These are phyloP conservation scores for Microglena sp. DNA, from an alignment of 139 green algal species.

Conservation along the genomic window DNA sequence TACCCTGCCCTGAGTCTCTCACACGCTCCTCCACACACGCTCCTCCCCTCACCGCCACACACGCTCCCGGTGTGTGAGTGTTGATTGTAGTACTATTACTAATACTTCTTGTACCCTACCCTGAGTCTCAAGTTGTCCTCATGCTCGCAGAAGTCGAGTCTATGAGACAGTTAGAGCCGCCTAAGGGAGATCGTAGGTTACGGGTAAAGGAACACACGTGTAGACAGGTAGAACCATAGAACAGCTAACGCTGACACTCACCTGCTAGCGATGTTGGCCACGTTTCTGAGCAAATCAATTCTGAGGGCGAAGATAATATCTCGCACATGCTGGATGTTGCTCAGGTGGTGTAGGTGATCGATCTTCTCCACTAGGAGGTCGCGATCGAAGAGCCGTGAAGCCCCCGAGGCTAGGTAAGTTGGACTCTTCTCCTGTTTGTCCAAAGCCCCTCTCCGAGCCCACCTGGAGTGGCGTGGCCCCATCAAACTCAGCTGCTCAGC, in stretches of 20 bases:
- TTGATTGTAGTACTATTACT: too few relatives aligned
- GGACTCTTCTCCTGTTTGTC: constrained; percentile 7
- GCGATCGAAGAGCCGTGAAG: not conserved
- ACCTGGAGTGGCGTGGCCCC: constrained; percentile 13
- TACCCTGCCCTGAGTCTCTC: too few relatives aligned
- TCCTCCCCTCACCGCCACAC: too few relatives aligned
- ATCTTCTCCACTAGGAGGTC: constrained; percentile 16
- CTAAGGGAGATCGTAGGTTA: too few relatives aligned
- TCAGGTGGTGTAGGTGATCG: constrained; percentile 36
- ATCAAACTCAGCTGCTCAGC: constrained; percentile 48
- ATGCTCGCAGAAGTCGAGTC: too few relatives aligned
- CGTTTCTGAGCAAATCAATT: constrained; percentile 88
- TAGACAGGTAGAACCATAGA: too few relatives aligned
- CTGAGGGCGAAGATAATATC: constrained; percentile 85
- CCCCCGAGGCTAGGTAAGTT: not conserved
- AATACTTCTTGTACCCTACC: too few relatives aligned
- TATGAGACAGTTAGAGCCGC: too few relatives aligned
- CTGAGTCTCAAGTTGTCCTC: constrained; percentile 3
- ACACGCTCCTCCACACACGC: too few relatives aligned
- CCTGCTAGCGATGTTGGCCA: constrained; percentile 84
- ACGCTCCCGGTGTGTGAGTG: too few relatives aligned
- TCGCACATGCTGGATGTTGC: constrained; percentile 38
- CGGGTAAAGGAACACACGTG: too few relatives aligned
- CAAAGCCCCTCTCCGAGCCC: not conserved
- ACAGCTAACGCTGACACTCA: too few relatives aligned